Conservation (phyloP, 805 yeast genomes). For the Wickerhamiella kurtzmanii region DNA sequence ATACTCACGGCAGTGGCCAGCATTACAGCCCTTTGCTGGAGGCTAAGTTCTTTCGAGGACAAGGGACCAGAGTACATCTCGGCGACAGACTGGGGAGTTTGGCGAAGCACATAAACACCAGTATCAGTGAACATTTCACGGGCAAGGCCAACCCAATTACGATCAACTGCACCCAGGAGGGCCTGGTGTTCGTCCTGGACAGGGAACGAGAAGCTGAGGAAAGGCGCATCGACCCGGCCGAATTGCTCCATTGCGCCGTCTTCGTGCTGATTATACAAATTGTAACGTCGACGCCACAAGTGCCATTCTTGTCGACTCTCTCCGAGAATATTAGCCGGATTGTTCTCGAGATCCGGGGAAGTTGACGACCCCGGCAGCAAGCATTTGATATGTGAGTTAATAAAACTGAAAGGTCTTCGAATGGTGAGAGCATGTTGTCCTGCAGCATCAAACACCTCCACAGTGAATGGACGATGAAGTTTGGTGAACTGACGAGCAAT, state of each 20-base stretch:
- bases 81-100: constrained; percentile 55
- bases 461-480: constrained; percentile 62
- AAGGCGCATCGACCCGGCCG: constrained; percentile 78
- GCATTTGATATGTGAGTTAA: constrained; percentile 77
- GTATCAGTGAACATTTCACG: constrained; percentile 90
- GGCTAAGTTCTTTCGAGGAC: constrained; percentile 33
- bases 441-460: constrained; percentile 24
- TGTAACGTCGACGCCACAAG: constrained; percentile 79
- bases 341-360: constrained; percentile 24
- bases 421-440: constrained; percentile 33
- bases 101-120: constrained; percentile 76
- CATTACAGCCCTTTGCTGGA: constrained; percentile 76
- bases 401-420: constrained; percentile 70
- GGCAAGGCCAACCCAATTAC: constrained; percentile 92
- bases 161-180: constrained; percentile 63
- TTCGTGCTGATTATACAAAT: constrained; percentile 40
- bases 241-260: constrained; percentile 51
- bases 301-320: constrained; percentile 92
- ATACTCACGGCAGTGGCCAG: constrained; percentile 81
- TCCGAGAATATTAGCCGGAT: constrained; percentile 46
- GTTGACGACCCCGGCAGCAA: constrained; percentile 39
- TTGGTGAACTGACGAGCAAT: constrained; percentile 73
- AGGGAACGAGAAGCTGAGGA: constrained; percentile 77
- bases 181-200: constrained; percentile 44
- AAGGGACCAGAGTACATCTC: constrained; percentile 36